Conservation (phyloP, 140 eudicot genomes). For the Oenanthe javanica region DNA sequence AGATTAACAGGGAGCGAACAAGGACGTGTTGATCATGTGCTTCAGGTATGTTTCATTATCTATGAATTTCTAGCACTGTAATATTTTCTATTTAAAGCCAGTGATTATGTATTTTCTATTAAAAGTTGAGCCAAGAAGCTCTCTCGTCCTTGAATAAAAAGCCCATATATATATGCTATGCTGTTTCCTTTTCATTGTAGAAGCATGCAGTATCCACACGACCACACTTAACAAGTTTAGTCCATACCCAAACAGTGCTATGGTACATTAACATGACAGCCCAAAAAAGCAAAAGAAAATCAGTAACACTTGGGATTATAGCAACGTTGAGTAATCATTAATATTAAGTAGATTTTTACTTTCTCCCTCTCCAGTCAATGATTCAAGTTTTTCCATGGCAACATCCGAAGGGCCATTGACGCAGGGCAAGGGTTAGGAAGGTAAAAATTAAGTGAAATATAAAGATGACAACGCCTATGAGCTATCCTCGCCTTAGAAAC, state of each 20-base stretch:
- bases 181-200: not conserved
- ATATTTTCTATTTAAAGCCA: not conserved
- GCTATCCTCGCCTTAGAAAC: not conserved
- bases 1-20: slow-evolving; percentile 70
- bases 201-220: too few species aligned
- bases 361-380: not conserved
- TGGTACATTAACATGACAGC: not conserved
- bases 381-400: not conserved
- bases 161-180: not conserved
- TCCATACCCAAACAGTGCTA: not conserved
- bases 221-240: too few species aligned
- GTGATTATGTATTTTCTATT: not conserved
- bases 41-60: slow-evolving; percentile 56
- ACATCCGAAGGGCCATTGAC: not conserved
- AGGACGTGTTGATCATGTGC: slow-evolving; percentile 82
- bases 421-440: not conserved
- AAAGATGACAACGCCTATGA: not conserved
- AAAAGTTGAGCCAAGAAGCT: too few species aligned
- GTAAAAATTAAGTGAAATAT: not conserved
- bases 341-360: not conserved
- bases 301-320: not conserved
- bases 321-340: not conserved
- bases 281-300: not conserved
- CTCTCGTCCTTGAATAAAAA: too few species aligned
- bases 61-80: not conserved